phyloP scores from a whole-genome alignment of 2,329 filamentous ascomycete genomes.

The Colletotrichum somersetense region DNA sequence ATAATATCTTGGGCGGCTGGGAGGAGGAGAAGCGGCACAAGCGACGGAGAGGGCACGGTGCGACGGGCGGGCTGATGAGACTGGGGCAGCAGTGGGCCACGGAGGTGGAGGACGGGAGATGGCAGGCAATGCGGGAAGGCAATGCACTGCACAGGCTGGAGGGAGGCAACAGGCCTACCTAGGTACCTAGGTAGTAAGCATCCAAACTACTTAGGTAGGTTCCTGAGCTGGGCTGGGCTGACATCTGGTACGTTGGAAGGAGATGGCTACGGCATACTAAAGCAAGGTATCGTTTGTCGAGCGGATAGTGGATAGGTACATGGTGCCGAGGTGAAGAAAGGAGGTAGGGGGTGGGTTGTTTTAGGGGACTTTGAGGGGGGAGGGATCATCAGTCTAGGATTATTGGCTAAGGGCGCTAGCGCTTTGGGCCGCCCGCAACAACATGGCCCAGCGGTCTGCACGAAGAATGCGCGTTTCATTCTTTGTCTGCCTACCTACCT shows the following conservation, averaged over 20 bases:
- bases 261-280: background rate
- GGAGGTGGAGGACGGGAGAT: slow-evolving; percentile 19
- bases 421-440: slow-evolving; percentile 6
- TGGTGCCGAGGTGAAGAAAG: slow-evolving; percentile 4
- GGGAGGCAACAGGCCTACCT: background rate
- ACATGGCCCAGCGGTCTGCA: slow-evolving; percentile 6
- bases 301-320: background rate
- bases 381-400: slow-evolving; percentile 6
- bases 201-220: background rate
- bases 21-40: background rate
- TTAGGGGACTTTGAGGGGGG: slow-evolving; percentile 13
- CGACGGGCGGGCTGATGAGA: background rate
- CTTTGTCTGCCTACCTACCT: background rate
- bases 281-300: background rate
- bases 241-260: background rate
- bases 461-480: background rate
- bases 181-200: no score
- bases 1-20: slow-evolving; percentile 17
- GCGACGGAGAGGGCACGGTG: slow-evolving; percentile 1
- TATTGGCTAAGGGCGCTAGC: slow-evolving; percentile 10
- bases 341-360: background rate
- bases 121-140: slow-evolving; percentile 12
- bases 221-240: background rate
- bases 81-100: background rate
- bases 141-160: slow-evolving; percentile 1